Evolutionary conservation across 2,329 filamentous ascomycete genomes (phyloP), one percentile per base, ranked within the genome.

Genomic region (Cladosporium sp.): DNA sequence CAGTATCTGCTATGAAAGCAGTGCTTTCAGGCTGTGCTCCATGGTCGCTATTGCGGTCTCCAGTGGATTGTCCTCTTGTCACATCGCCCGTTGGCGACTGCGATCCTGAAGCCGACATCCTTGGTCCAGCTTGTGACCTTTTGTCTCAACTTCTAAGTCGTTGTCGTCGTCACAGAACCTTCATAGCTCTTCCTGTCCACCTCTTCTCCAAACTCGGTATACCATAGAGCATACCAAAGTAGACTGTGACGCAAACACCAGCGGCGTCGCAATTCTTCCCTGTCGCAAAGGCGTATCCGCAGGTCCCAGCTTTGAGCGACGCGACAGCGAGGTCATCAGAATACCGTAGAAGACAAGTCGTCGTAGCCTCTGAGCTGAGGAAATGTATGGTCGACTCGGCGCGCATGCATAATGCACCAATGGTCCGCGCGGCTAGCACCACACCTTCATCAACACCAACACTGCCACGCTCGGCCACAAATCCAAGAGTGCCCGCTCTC

Each of bases 401-500:
- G 40, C n/a, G 40, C 40, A 46, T 37, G 56, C 56, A 44, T 59
- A 18, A 44, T 44, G 56, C 56, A 44, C 56, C 56, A 59, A 59
- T 59, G 56, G 56, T 40, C 35, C 35, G 56, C 56, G 56, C 56
- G 56, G 56, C 56, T 59, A 18, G 35, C 56, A 59, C 31, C 56
- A 59, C 56, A 59, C 56, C 35, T 44, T 59, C 56, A 12, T 28
- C 21, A 55, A 59, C 56, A 59, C 56, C 21, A 55, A 59, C 56
- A 59, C 56, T 40, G 56, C 56, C 56, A 59, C 56, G 26, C 33
- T 59, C 52, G 52, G 40, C 40, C 40, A 46, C 52, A 18, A 52
- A 10, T 16, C 26, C 26, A 29, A 31, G 8, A 28, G 50, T 29
- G 23, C 50, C 29, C 49, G 49, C 50, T 29, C 52, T 55, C 52